A percentile compares a stretch with the other conserved stretches of the same genome.
Evolutionary conservation across 2,329 filamentous ascomycete genomes (phyloP).

Genomic region (Rutstroemia sp.): DNA sequence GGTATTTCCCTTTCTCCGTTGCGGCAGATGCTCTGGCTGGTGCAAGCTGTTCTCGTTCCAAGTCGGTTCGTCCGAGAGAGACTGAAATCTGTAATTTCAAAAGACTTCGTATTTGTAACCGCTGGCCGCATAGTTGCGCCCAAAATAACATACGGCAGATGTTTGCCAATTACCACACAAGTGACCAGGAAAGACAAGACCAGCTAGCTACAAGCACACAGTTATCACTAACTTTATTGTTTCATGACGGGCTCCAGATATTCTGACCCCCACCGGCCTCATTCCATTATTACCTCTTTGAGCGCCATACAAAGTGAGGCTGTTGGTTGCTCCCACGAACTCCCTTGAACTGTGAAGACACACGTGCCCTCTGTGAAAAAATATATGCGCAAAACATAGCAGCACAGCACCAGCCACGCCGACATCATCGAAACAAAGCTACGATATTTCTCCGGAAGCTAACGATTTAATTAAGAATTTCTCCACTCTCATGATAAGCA

Average conservation of each 20-base stretch:
- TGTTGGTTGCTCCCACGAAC: not conserved
- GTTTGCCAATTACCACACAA: not conserved
- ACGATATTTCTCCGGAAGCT: conserved; percentile 8
- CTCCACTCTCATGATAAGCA: conserved; percentile 7
- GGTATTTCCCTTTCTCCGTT: not conserved
- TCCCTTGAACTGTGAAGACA: not conserved
- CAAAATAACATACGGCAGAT: not conserved
- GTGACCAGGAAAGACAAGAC: not conserved
- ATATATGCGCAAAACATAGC: not conserved
- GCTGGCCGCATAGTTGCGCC: not conserved
- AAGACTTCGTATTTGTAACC: not conserved
- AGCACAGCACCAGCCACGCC: conserved; percentile 2
- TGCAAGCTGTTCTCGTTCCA: not conserved
- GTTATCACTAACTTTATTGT: not conserved
- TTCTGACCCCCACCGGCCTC: not conserved
- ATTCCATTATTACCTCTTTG: not conserved
- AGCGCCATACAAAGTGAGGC: not conserved
- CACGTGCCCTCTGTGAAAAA: conserved; percentile 2
- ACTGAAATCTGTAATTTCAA: not conserved
- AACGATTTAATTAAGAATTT: not conserved
- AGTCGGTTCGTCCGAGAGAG: not conserved
- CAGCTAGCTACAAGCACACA: not conserved
- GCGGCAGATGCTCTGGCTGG: not conserved
- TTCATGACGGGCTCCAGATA: conserved; percentile 3
- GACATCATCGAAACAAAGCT: not conserved